Evolutionary conservation across 176 grass and related monocot species (phyloP).

Genomic region (Eragrostis nindensis): DNA sequence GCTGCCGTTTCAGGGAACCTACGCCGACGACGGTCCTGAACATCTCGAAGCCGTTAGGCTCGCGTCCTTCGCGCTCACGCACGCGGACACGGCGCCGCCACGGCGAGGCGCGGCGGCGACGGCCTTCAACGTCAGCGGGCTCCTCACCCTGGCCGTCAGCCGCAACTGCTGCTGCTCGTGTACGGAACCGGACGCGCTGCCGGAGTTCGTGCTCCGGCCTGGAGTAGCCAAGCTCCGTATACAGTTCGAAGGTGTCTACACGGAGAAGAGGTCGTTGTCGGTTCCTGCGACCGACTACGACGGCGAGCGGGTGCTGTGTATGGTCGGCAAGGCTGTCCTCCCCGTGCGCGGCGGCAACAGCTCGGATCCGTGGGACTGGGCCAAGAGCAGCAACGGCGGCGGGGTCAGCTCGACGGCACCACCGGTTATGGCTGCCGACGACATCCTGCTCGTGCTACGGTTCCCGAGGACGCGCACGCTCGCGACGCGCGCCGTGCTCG

Average conservation of each 20-base stretch:
- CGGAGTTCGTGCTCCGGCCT: constrained; percentile 66
- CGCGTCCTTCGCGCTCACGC: constrained; percentile 57
- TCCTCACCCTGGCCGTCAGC: constrained; percentile 57
- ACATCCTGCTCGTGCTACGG: constrained; percentile 59
- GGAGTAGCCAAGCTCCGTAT: constrained; percentile 67
- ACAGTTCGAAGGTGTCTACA: constrained; percentile 76
- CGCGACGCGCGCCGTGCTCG: constrained; percentile 61
- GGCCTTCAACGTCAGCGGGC: constrained; percentile 72
- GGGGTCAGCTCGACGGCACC: constrained; percentile 36
- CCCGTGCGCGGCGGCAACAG: constrained; percentile 43
- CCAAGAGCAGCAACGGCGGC: constrained; percentile 41
- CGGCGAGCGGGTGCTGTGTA: constrained; percentile 61
- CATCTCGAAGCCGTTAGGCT: not conserved
- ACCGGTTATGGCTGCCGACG: constrained; percentile 36
- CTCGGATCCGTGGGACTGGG: constrained; percentile 58
- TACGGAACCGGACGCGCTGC: constrained; percentile 48
- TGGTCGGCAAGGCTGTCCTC: constrained; percentile 67
- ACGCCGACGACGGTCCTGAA: not conserved
- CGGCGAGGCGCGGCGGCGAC: constrained; percentile 19
- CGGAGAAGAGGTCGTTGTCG: constrained; percentile 28
- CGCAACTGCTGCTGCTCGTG: constrained; percentile 61
- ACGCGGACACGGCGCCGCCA: constrained; percentile 43
- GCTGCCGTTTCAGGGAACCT: constrained; percentile 39
- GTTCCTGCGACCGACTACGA: not conserved
- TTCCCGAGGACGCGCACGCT: constrained; percentile 62